Percentiles rank a stretch among this genome's conserved stretches.
Conservation (phyloP, 768 basidiomycete genomes). For the Cyathus striatus region DNA sequence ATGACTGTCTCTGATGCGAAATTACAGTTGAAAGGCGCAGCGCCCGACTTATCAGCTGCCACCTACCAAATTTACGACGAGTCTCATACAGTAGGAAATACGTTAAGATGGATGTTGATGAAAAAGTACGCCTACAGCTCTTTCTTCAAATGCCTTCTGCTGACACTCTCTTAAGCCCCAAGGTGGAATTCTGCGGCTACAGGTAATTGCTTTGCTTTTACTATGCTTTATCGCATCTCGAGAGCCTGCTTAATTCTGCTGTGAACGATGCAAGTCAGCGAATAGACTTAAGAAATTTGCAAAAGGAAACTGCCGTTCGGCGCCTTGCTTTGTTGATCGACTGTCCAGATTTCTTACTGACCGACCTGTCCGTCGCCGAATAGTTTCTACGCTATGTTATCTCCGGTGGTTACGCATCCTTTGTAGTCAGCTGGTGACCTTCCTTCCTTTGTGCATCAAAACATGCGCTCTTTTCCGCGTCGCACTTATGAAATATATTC, state of each 20-base stretch:
- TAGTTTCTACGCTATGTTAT: too few relatives aligned
- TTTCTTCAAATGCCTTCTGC: conserved; percentile 3
- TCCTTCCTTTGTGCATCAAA: neutral
- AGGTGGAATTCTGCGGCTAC: conserved; percentile 98
- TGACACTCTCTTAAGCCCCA: conserved; percentile 59
- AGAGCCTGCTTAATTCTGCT: too few relatives aligned
- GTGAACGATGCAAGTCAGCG: too few relatives aligned
- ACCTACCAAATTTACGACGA: conserved; percentile 93
- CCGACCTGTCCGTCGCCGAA: too few relatives aligned
- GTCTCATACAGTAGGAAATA: conserved; percentile 94
- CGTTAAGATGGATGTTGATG: conserved; percentile 97
- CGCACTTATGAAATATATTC: too few relatives aligned
- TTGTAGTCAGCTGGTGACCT: too few relatives aligned
- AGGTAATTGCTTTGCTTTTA: conserved; percentile 41
- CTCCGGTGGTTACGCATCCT: too few relatives aligned
- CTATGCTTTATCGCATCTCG: conserved; percentile 1
- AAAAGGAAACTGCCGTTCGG: too few relatives aligned
- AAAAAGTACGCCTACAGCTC: conserved; percentile 69
- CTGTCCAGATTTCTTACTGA: too few relatives aligned
- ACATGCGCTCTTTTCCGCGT: too few relatives aligned
- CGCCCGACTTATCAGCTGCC: conserved; percentile 77
- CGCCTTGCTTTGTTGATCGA: too few relatives aligned
- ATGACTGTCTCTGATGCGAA: conserved; percentile 17
- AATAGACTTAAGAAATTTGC: too few relatives aligned
- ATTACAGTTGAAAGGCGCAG: conserved; percentile 75